Base-by-base conservation (phyloP, 345 rosid species). In the Eucalyptus urophylla region DNA sequence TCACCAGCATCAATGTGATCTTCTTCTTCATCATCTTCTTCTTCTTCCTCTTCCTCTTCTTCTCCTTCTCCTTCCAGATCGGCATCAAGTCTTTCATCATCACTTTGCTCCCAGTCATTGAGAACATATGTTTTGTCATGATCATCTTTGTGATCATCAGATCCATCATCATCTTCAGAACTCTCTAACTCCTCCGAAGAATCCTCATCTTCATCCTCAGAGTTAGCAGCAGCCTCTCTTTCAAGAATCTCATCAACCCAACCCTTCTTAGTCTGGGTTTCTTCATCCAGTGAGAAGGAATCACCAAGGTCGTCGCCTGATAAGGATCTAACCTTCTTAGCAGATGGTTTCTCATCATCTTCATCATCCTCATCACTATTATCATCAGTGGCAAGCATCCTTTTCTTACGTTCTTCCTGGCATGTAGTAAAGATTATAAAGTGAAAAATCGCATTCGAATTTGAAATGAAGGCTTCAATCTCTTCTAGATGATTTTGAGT, bases 291-390 rank as follows among this genome's bases (percentile, higher is more conserved):
- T 31, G 96, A 90, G 88, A 98, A 98, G 43, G 97, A 96, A 93
- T 96, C 99, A 88, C 99, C 98, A 88, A 96, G 99, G 93, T 96
- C 99, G 92, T 97, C 99, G 16, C 98, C 99, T 80, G 98, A 97
- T 88, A 92, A 83, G 40, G 94, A 87, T 87, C 91, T 93, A 80
- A 81, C 90, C 93, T 88, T 92, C 92, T 91, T 92, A 86, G 87
- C 45, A 45, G 91, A 90, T 51, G 91, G 86, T 91, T 90, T 93
- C 72, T 93, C 95, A 80, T 22, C 90, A 89, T 91, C 94, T 90
- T 94, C 96, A 87, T 94, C 93, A 86, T 98, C 98, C 86, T 92
- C 98, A 72, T 97, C 99, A 86, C 97, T 95, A 25, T 95, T 90
- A 58, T 95, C 98, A 91, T 95, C 97, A 87, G 90, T 87, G 83